These are phyloP conservation scores for Trichosporon sp. DNA, from an alignment of 1,284 basidiomycete genomes.

Conservation along the genomic window DNA sequence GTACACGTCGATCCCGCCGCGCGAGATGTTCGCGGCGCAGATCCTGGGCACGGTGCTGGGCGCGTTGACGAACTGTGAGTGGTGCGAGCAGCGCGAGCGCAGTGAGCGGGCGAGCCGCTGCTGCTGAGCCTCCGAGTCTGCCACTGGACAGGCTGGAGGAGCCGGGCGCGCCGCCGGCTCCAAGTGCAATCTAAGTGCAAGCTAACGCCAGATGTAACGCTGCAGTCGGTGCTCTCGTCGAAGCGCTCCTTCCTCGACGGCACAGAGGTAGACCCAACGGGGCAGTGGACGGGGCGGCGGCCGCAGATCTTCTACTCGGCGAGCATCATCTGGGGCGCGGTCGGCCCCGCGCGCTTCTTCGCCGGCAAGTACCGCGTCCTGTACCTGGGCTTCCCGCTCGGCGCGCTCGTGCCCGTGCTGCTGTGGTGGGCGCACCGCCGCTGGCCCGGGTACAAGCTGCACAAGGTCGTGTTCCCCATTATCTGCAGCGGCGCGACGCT, in stretches of 20 bases:
- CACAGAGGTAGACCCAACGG: constrained; percentile 51
- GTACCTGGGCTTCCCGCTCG: constrained; percentile 52
- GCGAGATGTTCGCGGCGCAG: constrained; percentile 54
- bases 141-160: too few relatives aligned
- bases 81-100: background rate
- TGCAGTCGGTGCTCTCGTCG: constrained; percentile 46
- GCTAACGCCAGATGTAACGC: constrained; percentile 44
- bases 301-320: constrained; percentile 50
- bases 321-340: constrained; percentile 50
- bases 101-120: background rate
- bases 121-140: background rate
- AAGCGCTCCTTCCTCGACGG: constrained; percentile 48
- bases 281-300: constrained; percentile 48
- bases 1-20: constrained; percentile 47
- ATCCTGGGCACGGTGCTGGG: constrained; percentile 53
- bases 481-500: constrained; percentile 51
- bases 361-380: constrained; percentile 50
- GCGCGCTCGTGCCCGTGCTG: constrained; percentile 48
- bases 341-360: constrained; percentile 53
- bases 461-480: constrained; percentile 53
- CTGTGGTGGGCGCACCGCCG: constrained; percentile 50
- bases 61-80: constrained; percentile 50
- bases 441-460: constrained; percentile 42
- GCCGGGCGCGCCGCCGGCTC: too few relatives aligned
- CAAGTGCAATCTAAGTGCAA: too few relatives aligned